A percentile compares a stretch with the other conserved stretches of the same genome.
Evolutionary conservation across 2,329 filamentous ascomycete genomes (phyloP).

Genomic region (Aspergillus ibericus): DNA sequence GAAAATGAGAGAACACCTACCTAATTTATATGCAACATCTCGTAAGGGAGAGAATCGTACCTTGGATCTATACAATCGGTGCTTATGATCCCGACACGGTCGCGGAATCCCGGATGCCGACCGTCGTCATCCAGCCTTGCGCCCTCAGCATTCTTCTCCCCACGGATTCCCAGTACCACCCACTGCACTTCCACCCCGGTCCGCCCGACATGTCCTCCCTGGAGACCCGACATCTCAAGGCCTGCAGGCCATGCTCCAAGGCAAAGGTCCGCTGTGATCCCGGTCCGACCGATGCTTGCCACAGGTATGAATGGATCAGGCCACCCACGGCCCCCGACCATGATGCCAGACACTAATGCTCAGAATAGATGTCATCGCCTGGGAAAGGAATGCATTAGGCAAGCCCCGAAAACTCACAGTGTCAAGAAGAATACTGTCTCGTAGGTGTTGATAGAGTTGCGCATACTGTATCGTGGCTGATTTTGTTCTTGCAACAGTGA

Average conservation of each 20-base stretch:
- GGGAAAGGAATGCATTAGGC: constrained; percentile 26
- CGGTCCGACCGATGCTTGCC: constrained; percentile 2
- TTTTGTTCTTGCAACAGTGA: constrained; percentile 15
- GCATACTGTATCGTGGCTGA: neutral
- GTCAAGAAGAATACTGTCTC: constrained; percentile 7
- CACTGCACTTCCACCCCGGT: neutral
- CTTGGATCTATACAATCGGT: neutral
- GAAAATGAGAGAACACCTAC: neutral
- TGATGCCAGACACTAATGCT: neutral
- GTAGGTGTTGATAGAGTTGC: neutral
- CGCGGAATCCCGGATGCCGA: constrained; percentile 1
- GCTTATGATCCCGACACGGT: neutral
- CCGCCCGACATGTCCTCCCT: neutral
- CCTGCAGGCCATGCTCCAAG: constrained; percentile 4
- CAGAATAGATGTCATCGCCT: constrained; percentile 29
- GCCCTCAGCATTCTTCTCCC: neutral
- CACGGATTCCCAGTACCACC: no score
- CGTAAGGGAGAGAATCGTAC: neutral
- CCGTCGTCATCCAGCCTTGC: neutral
- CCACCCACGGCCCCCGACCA: neutral
- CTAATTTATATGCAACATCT: neutral
- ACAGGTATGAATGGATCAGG: neutral
- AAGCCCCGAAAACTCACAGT: constrained; percentile 28
- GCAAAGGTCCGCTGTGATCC: constrained; percentile 6
- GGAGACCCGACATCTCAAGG: neutral